A percentile compares a stretch with the other conserved stretches of the same genome.
Conservation (phyloP, 345 rosid species). For the Salix purpurea region DNA sequence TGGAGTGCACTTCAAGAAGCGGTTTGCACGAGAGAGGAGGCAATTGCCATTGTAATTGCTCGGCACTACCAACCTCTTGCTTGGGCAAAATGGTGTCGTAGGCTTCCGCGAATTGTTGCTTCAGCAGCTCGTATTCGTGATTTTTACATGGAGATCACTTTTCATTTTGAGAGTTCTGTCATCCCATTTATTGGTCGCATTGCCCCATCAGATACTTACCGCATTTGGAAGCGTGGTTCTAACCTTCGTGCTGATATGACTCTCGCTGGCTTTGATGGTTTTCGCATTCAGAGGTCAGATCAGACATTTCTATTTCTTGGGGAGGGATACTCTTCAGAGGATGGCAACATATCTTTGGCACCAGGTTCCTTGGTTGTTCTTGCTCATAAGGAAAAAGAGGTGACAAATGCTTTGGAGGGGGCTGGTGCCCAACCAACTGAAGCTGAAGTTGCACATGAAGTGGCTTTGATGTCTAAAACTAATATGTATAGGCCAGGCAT, state of each 20-base stretch:
- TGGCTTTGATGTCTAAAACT: slow-evolving; percentile 92
- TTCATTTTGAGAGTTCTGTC: slow-evolving; percentile 96
- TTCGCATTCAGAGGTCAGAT: slow-evolving; percentile 87
- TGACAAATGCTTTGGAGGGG: slow-evolving; percentile 94
- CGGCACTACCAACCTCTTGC: slow-evolving; percentile 96
- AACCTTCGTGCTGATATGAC: slow-evolving; percentile 99
- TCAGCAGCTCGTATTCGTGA: slow-evolving; percentile 82
- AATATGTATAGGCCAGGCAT: slow-evolving; percentile 99
- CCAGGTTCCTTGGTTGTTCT: slow-evolving; percentile 87
- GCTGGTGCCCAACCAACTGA: slow-evolving; percentile 93
- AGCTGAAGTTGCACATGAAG: slow-evolving; percentile 91
- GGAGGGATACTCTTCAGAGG: slow-evolving; percentile 74
- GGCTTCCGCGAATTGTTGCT: slow-evolving; percentile 86
- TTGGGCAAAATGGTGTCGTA: slow-evolving; percentile 98
- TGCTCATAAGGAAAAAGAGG: slow-evolving; percentile 90
- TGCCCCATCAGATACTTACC: slow-evolving; percentile 97
- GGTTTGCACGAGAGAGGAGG: slow-evolving; percentile 93
- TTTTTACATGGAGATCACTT: slow-evolving; percentile 96
- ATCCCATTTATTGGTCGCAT: slow-evolving; percentile 94
- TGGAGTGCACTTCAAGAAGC: slow-evolving; percentile 99
- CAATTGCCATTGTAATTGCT: slow-evolving; percentile 84
- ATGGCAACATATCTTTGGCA: slow-evolving; percentile 55
- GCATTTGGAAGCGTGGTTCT: slow-evolving; percentile 97
- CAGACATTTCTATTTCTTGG: slow-evolving; percentile 90
- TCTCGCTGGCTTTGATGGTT: slow-evolving; percentile 96